phyloP scores from a whole-genome alignment of 2,329 filamentous ascomycete genomes.

The Seiridium cupressi region DNA sequence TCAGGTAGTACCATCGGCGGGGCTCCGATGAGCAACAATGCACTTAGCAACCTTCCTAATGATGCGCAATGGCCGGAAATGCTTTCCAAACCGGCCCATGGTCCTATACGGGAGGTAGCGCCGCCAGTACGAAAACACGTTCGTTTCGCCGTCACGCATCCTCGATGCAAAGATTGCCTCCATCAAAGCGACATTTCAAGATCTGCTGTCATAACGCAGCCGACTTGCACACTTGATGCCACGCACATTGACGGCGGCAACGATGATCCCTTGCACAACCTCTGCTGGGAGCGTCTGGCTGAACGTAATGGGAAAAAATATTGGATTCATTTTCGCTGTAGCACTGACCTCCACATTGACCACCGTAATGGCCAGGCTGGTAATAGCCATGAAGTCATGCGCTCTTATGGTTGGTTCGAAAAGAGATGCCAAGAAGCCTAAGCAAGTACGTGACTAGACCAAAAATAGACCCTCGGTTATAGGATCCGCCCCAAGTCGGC shows the following conservation, averaged over 20 bases:
- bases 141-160: neutral
- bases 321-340: too few relatives aligned
- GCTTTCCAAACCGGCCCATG: neutral
- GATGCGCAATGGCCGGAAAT: neutral
- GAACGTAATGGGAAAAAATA: neutral
- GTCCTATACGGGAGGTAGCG: neutral
- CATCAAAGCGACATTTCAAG: neutral
- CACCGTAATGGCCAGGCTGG: too few relatives aligned
- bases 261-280: neutral
- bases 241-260: neutral
- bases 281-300: neutral
- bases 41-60: neutral
- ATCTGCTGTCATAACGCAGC: neutral
- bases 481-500: too few relatives aligned
- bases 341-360: too few relatives aligned
- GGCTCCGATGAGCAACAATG: neutral
- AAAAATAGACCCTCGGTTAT: too few relatives aligned
- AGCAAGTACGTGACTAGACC: too few relatives aligned
- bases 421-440: too few relatives aligned
- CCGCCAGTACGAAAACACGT: neutral
- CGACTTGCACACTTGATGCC: neutral
- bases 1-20: neutral
- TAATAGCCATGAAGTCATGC: too few relatives aligned
- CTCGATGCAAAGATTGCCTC: neutral
- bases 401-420: too few relatives aligned